Conservation (phyloP, 2,329 filamentous ascomycete species). For the Calonectria pauciramosa region DNA sequence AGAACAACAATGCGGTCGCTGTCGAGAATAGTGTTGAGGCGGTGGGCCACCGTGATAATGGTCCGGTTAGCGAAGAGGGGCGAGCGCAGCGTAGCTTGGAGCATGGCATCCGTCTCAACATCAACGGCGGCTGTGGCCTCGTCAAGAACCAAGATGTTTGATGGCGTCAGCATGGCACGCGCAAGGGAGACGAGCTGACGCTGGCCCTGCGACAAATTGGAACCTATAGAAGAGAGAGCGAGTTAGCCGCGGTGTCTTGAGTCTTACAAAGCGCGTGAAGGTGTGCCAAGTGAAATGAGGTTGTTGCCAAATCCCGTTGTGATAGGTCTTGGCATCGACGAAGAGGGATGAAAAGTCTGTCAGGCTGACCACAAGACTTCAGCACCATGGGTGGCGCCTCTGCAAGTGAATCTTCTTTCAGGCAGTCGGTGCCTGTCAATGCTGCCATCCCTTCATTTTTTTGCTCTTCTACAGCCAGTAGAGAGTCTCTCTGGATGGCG, state of each 20-base stretch:
- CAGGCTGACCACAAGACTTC: constrained; percentile 48
- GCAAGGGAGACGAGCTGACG: constrained; percentile 94
- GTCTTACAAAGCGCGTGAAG: not conserved
- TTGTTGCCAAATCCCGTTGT: constrained; percentile 3
- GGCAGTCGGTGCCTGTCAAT: constrained; percentile 26
- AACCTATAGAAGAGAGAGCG: constrained; percentile 68
- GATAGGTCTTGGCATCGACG: constrained; percentile 16
- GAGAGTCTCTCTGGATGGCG: not conserved
- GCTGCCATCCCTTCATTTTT: constrained; percentile 9
- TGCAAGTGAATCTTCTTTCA: constrained; percentile 47
- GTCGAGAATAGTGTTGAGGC: constrained; percentile 96
- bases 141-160: constrained; percentile 96
- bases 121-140: constrained; percentile 90
- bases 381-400: constrained; percentile 51
- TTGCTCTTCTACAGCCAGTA: not conserved
- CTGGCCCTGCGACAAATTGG: constrained; percentile 95
- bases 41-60: constrained; percentile 98
- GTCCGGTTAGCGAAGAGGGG: constrained; percentile 88
- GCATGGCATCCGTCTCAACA: constrained; percentile 76
- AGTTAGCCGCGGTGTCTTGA: constrained; percentile 31
- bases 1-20: constrained; percentile 93
- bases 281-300: constrained; percentile 17
- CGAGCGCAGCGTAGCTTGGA: constrained; percentile 74
- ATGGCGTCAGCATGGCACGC: constrained; percentile 92
- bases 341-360: constrained; percentile 1